Evolutionary conservation across 768 basidiomycete genomes (phyloP).

Genomic region (Lepiota venenata): DNA sequence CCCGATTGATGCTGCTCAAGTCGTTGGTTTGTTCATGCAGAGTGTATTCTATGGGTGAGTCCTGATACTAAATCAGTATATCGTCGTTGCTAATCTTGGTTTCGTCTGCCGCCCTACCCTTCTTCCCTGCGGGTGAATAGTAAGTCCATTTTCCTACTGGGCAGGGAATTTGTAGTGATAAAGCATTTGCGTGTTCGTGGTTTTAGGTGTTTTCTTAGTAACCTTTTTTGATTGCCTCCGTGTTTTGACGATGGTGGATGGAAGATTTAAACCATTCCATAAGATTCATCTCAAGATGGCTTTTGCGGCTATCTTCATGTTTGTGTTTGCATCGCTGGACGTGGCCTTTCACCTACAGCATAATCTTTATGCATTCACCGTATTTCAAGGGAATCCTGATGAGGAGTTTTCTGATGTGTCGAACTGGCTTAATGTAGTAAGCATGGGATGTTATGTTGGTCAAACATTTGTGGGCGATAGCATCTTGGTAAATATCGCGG

Average conservation of each 20-base stretch:
- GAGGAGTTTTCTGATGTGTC: constrained; percentile 32
- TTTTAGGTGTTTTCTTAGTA: constrained; percentile 33
- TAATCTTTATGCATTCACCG: constrained; percentile 40
- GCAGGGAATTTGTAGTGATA: neutral
- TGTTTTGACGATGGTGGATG: constrained; percentile 29
- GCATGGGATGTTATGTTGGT: constrained; percentile 34
- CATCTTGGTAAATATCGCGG: constrained; percentile 32
- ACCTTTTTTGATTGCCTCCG: constrained; percentile 33
- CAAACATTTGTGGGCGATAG: constrained; percentile 43
- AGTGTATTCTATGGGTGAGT: constrained; percentile 33
- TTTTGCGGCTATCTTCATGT: constrained; percentile 33
- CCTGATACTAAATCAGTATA: constrained; percentile 8
- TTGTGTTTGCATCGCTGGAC: constrained; percentile 37
- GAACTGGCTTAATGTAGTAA: constrained; percentile 40
- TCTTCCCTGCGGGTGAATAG: neutral
- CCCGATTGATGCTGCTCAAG: constrained; percentile 33
- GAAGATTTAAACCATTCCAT: constrained; percentile 22
- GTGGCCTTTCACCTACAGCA: constrained; percentile 40
- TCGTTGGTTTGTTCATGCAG: constrained; percentile 40
- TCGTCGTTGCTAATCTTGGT: neutral
- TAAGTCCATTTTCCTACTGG: neutral
- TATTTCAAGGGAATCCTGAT: constrained; percentile 26
- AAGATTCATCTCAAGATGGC: constrained; percentile 34
- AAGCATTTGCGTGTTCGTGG: neutral
- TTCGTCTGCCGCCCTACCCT: too few species aligned